Conservation (phyloP, 495 filamentous ascomycete species). For the Lasiosphaeria hispida region DNA sequence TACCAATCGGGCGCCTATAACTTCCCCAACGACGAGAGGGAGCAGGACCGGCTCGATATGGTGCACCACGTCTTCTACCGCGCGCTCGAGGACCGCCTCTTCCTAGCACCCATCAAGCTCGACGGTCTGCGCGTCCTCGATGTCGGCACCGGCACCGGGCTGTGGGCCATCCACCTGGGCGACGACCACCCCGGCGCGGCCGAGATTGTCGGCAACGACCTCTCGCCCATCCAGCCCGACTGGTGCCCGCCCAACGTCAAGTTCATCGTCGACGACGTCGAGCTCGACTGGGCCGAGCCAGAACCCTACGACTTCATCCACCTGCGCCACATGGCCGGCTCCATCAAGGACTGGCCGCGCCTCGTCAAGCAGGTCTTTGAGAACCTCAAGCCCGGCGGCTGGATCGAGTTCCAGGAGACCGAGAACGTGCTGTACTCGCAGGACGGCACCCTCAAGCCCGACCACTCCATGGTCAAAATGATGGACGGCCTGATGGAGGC, state of each 20-base stretch:
- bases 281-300: constrained; percentile 52
- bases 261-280: constrained; percentile 55
- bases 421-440: constrained; percentile 33
- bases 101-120: constrained; percentile 29
- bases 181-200: constrained; percentile 19
- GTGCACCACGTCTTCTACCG: constrained; percentile 54
- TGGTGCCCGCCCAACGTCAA: constrained; percentile 54
- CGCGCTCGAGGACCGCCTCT: constrained; percentile 40
- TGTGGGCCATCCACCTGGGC: constrained; percentile 30
- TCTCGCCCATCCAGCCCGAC: constrained; percentile 52
- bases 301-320: constrained; percentile 56
- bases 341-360: constrained; percentile 47
- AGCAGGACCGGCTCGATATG: constrained; percentile 68
- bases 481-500: constrained; percentile 36
- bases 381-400: constrained; percentile 48
- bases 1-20: constrained; percentile 51
- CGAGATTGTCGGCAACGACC: constrained; percentile 47
- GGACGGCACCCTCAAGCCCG: constrained; percentile 37
- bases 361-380: constrained; percentile 46
- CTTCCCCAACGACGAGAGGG: constrained; percentile 56
- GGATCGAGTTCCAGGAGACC: constrained; percentile 51
- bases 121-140: constrained; percentile 23
- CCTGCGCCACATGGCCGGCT: constrained; percentile 48
- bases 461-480: constrained; percentile 36
- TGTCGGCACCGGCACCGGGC: constrained; percentile 24